Evolutionary conservation across 2,329 filamentous ascomycete species (phyloP).

Genomic region (Metarhizium brunneum): DNA sequence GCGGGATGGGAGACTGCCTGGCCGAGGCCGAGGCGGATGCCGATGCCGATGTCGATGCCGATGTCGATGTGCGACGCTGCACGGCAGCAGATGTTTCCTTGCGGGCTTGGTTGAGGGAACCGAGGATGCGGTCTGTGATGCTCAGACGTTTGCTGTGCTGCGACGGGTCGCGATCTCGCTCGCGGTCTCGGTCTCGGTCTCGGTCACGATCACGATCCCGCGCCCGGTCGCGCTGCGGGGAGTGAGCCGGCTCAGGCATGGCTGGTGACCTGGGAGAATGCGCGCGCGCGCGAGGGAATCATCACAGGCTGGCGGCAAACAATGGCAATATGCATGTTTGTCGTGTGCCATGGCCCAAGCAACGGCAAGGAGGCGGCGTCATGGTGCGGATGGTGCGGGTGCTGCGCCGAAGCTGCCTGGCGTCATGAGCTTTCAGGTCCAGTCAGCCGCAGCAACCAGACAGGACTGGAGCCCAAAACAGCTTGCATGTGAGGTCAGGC

Average conservation of each 20-base stretch:
- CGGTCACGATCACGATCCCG: slow-evolving; percentile 6
- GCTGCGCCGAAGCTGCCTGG: no score
- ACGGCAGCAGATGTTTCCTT: slow-evolving; percentile 17
- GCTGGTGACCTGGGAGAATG: not conserved
- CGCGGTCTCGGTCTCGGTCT: slow-evolving; percentile 13
- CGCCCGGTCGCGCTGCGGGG: slow-evolving; percentile 4
- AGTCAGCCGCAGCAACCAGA: no score
- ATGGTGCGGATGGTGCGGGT: no score
- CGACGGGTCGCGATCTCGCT: slow-evolving; percentile 18
- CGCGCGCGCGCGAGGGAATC: not conserved
- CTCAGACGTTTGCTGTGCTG: slow-evolving; percentile 26
- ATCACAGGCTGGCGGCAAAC: not conserved
- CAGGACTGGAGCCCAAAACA: no score
- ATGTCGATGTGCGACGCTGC: slow-evolving; percentile 20
- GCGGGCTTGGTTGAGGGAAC: slow-evolving; percentile 23
- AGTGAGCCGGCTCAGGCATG: slow-evolving; percentile 6
- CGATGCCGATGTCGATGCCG: slow-evolving; percentile 16
- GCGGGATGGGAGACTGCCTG: slow-evolving; percentile 25
- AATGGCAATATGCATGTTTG: not conserved
- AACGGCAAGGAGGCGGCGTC: no score
- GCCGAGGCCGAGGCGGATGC: slow-evolving; percentile 15
- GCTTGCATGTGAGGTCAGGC: no score
- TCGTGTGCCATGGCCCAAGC: no score
- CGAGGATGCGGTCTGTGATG: slow-evolving; percentile 29
- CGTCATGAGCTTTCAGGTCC: no score